These are phyloP conservation scores for Alternaria viburni DNA, from an alignment of 2,329 filamentous ascomycete genomes.

Conservation along the genomic window DNA sequence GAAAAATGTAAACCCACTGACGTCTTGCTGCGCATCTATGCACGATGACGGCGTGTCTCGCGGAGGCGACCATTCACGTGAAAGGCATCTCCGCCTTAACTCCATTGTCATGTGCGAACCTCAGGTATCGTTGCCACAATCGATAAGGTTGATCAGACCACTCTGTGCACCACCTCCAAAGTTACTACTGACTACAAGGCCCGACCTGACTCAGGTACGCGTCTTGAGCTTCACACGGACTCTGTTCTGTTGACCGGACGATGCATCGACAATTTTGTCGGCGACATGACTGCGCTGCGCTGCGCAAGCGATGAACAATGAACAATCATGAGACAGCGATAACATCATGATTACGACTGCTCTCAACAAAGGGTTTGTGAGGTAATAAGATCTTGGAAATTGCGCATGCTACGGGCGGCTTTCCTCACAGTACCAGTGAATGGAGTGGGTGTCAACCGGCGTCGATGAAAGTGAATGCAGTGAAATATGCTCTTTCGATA, in stretches of 20 bases:
- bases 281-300: not conserved
- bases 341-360: not conserved
- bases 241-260: not conserved
- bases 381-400: not conserved
- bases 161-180: constrained; percentile 12
- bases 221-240: not conserved
- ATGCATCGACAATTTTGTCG: not conserved
- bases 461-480: not conserved
- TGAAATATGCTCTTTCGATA: not conserved
- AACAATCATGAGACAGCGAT: not conserved
- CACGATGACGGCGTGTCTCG: constrained; percentile 36
- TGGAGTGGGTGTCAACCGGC: not conserved
- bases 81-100: constrained; percentile 30
- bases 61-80: constrained; percentile 21
- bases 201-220: constrained; percentile 3
- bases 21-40: constrained; percentile 27
- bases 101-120: constrained; percentile 29
- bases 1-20: constrained; percentile 15
- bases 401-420: not conserved
- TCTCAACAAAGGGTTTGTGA: not conserved
- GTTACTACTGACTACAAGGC: constrained; percentile 26
- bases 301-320: not conserved
- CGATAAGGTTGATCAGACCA: constrained; percentile 19
- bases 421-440: not conserved
- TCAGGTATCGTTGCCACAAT: constrained; percentile 22